phyloP scores from a whole-genome alignment of 169 alveolate species.

The Pseudocohnilembus persalinus region DNA sequence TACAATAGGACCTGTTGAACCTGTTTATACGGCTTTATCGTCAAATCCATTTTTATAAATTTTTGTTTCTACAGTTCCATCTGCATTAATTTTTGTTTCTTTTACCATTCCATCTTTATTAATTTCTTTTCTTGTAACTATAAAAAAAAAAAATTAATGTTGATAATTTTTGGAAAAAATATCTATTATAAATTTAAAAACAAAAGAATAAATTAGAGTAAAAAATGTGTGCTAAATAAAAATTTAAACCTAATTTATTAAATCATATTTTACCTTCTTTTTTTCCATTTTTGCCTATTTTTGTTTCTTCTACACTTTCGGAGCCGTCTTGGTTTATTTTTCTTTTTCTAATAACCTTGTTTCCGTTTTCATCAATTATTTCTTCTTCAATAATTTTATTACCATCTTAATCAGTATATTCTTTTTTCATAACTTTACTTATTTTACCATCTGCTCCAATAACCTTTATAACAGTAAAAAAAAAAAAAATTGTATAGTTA shows the following conservation, averaged over 20 bases:
- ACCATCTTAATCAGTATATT: constrained; percentile 25
- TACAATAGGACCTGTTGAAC: neutral
- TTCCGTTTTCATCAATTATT: constrained; percentile 35
- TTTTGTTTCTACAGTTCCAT: constrained; percentile 39
- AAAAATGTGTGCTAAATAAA: neutral
- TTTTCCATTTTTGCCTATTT: constrained; percentile 31
- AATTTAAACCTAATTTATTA: neutral
- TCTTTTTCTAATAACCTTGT: constrained; percentile 29
- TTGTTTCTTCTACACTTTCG: constrained; percentile 37
- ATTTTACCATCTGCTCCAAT: constrained; percentile 37
- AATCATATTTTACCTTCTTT: constrained; percentile 7
- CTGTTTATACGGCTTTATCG: neutral
- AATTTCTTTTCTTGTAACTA: constrained; percentile 14
- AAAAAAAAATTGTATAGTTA: neutral
- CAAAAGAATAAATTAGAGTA: neutral
- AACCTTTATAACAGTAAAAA: neutral
- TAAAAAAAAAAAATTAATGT: neutral
- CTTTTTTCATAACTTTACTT: constrained; percentile 20
- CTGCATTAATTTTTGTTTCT: constrained; percentile 35
- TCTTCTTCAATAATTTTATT: constrained; percentile 34
- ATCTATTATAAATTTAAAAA: neutral
- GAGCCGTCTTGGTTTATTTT: constrained; percentile 32
- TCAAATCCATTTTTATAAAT: neutral
- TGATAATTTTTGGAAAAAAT: constrained; percentile 11
- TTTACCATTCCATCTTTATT: constrained; percentile 42